A percentile compares a stretch with the other conserved stretches of the same genome.
Evolutionary conservation across 176 grass and related monocot genomes (phyloP).

Genomic region (Musa itinerans): DNA sequence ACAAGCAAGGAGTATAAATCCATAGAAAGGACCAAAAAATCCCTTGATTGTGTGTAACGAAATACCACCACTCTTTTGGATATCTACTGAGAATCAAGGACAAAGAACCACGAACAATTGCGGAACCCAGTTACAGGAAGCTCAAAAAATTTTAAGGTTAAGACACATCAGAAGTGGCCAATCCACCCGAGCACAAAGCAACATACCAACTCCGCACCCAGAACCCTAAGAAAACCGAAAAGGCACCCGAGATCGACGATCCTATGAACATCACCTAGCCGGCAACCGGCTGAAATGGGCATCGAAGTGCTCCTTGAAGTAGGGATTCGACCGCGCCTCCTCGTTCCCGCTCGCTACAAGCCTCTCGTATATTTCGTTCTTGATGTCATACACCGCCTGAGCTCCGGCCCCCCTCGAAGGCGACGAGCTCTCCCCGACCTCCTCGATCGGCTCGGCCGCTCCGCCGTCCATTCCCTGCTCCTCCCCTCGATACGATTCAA

Average conservation of each 20-base stretch:
- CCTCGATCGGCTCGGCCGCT: constrained; percentile 37
- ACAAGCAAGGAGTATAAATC: not conserved
- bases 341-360: constrained; percentile 66
- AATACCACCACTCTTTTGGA: too few species aligned
- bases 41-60: too few species aligned
- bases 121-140: too few species aligned
- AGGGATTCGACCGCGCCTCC: constrained; percentile 42
- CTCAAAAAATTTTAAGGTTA: too few species aligned
- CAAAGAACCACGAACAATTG: too few species aligned
- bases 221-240: not conserved
- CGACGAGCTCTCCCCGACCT: constrained; percentile 88
- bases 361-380: constrained; percentile 43
- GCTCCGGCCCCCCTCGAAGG: constrained; percentile 35
- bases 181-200: too few species aligned
- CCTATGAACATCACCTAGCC: constrained; percentile 29
- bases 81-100: too few species aligned
- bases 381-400: constrained; percentile 23
- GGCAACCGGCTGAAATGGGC: constrained; percentile 76
- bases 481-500: constrained; percentile 9
- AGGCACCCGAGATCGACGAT: not conserved
- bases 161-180: too few species aligned
- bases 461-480: not conserved
- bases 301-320: constrained; percentile 48
- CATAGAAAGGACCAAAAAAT: too few species aligned
- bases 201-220: not conserved